Base-by-base conservation (phyloP, 1,139 yeast species). In the Taiozyma sp. region DNA sequence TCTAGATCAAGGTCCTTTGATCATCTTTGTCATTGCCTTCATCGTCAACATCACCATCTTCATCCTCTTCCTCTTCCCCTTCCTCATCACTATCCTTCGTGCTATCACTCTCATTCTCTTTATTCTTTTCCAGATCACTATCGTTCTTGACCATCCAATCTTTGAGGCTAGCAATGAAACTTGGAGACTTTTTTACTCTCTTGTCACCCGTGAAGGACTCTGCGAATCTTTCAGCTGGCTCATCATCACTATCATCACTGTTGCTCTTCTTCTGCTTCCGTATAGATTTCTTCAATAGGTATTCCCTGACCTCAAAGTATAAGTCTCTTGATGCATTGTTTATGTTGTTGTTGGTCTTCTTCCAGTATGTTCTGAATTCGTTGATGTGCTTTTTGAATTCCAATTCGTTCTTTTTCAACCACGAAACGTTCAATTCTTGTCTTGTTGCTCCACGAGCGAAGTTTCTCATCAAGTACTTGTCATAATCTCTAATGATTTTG, bases 381-480 rank as follows among this genome's bases (percentile, higher is more conserved):
- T 75, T 81, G 55, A 93, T 86, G 65, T 92, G 97, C 61, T 92
- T 88, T 69, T 89, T 90, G 70, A 93, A 80, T 59, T 93, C 99
- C 60, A 93, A 77, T 71, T 93, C 99, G 70, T 93, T 93, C 72
- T 93, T 93, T 73, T 93, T 93, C 63, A 93, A 77, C 98, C 99
- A 93, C 47, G 96, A 87, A 27, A 93, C 98, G 66, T 93, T 93
- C 62, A 93, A 80, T 65, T 93, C 99, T 68, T 93, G 90, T 65
- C 99, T 80, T 4, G 97, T 88, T 10, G 97, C 98, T 49, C 99
- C 99, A 58, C 99, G 81, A 13, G 97, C 97, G 70, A 93, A 93
- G 71, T 93, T 93, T 67, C 99, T 81, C 93, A 92, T 87, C 69
- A 93, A 75, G 70, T 93, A 93, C 74, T 92, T 91, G 74, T 93